Evolutionary conservation across 2,329 filamentous ascomycete genomes (phyloP).

Genomic region (Calcarisporium arbuscula): DNA sequence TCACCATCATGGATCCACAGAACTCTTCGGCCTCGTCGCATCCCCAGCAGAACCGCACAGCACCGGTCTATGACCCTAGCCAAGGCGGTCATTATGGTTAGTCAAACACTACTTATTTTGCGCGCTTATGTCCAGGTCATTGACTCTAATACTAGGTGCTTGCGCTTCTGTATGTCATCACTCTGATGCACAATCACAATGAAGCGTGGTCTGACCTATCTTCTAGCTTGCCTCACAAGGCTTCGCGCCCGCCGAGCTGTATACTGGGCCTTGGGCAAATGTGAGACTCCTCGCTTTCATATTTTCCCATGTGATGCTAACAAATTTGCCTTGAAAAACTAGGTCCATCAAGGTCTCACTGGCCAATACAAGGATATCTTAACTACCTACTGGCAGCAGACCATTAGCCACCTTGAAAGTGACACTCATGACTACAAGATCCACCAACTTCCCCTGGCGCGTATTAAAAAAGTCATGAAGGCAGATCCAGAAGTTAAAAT

Average conservation of each 20-base stretch:
- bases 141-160: slow-evolving; percentile 31
- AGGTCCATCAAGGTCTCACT: slow-evolving; percentile 93
- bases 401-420: slow-evolving; percentile 88
- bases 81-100: slow-evolving; percentile 75
- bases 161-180: slow-evolving; percentile 35
- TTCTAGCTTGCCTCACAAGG: slow-evolving; percentile 77
- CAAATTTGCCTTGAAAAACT: slow-evolving; percentile 8
- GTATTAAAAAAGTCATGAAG: slow-evolving; percentile 99
- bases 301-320: too few relatives aligned
- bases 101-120: slow-evolving; percentile 15
- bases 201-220: slow-evolving; percentile 16
- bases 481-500: slow-evolving; percentile 99
- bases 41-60: slow-evolving; percentile 50
- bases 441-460: slow-evolving; percentile 91
- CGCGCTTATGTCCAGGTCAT: too few relatives aligned
- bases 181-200: not conserved
- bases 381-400: slow-evolving; percentile 98
- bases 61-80: slow-evolving; percentile 64
- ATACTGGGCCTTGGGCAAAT: slow-evolving; percentile 93
- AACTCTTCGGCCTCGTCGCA: slow-evolving; percentile 46
- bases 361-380: slow-evolving; percentile 94
- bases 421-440: slow-evolving; percentile 98
- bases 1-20: slow-evolving; percentile 30
- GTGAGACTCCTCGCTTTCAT: too few relatives aligned
- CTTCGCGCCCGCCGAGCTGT: slow-evolving; percentile 87